Base-by-base conservation (phyloP, 2,329 filamentous ascomycete species). In the Aspergillus candidus region DNA sequence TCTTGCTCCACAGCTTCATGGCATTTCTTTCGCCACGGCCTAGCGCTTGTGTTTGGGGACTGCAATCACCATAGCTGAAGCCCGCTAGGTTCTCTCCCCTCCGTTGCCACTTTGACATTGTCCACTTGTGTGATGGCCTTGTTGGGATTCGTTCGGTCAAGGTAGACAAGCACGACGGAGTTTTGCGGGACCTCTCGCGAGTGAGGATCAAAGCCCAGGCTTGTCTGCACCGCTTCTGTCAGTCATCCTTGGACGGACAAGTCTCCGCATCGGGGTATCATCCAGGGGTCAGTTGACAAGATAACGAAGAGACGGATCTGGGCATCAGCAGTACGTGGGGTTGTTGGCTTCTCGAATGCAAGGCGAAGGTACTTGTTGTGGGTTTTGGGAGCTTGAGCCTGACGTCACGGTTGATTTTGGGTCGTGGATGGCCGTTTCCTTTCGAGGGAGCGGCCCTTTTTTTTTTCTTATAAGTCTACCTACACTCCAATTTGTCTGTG, bases 131-230 rank as follows among this genome's bases (percentile, higher is more conserved):
- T 35, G 37, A 33, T 32, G 42, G 32, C 32, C 14, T 15, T n/a
- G 32, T 35, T 10, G 6, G 12, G 13, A 18, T 30, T 22, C 14
- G 30, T 29, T 35, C 11, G 7, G 11, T 33, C 30, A 36, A 41
- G 44, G 40, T 37, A 44, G 44, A 48, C 55, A 50, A 49, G 51
- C 47, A 49, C 32, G 43, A 55, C 47, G 57, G 50, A 60, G 62
- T 34, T 35, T 63, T 56, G 68, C 70, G 76, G 88, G 87, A 88
- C 86, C 86, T 88, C 88, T 88, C 86, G 80, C 65, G 83, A 79
- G 86, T 89, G 88, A 86, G 86, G 74, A 83, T 94, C 88, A 94
- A 88, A 89, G 88, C 75, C 82, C 88, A 74, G 87, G 78, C 88
- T 91, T 90, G 86, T 91, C 87, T 73, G 77, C 41, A 29, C 43